Percentiles rank a stretch among this genome's conserved stretches.
Conservation (phyloP, 1,139 yeast species). For the Pichia sp. region DNA sequence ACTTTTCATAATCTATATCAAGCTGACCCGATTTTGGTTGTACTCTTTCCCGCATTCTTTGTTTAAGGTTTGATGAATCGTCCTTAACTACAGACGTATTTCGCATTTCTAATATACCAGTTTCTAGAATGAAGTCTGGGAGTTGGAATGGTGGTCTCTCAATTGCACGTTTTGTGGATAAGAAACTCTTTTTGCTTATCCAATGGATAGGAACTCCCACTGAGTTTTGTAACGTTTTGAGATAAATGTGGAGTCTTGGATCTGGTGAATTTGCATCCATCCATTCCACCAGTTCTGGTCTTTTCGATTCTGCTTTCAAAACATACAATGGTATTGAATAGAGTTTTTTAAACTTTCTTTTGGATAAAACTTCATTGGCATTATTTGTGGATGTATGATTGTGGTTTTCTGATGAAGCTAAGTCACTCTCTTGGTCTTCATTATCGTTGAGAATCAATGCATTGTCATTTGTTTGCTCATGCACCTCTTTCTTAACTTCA, state of each 20-base stretch:
- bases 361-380: conserved; percentile 16
- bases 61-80: conserved; percentile 38
- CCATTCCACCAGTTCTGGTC: conserved; percentile 82
- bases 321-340: conserved; percentile 61
- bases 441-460: neutral
- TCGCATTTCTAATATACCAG: conserved; percentile 88
- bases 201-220: conserved; percentile 84
- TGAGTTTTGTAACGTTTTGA: conserved; percentile 60
- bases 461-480: neutral
- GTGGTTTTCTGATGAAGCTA: too few species aligned
- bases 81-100: conserved; percentile 39
- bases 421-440: too few species aligned
- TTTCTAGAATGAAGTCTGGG: conserved; percentile 70
- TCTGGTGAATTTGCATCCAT: conserved; percentile 79
- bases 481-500: conserved; percentile 15
- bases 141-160: conserved; percentile 68
- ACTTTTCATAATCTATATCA: conserved; percentile 77
- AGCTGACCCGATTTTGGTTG: conserved; percentile 85
- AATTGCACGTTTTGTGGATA: conserved; percentile 65
- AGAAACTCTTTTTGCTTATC: conserved; percentile 71
- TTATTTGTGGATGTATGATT: too few species aligned
- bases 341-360: conserved; percentile 41
- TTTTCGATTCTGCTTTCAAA: conserved; percentile 50
- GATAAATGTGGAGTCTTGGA: conserved; percentile 55
- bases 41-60: conserved; percentile 72